These are phyloP conservation scores for Fibroporia radiculosa DNA, from an alignment of 768 basidiomycete species.

Conservation along the genomic window DNA sequence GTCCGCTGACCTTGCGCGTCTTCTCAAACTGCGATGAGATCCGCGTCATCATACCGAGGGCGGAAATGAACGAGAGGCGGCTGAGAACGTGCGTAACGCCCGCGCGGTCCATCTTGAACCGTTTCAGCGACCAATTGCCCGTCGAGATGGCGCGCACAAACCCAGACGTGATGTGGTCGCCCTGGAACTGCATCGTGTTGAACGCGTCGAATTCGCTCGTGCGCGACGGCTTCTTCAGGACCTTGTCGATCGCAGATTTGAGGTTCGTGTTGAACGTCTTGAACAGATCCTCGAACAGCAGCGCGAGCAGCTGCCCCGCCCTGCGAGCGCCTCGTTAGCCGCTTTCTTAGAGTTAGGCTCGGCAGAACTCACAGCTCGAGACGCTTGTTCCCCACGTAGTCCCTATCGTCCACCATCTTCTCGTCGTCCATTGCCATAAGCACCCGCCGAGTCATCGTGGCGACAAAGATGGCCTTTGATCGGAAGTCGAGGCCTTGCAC, in stretches of 20 bases:
- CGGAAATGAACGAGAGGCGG: conserved; percentile 92
- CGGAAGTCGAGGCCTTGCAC: conserved; percentile 84
- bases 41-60: conserved; percentile 99
- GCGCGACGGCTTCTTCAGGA: conserved; percentile 91
- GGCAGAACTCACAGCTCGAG: conserved; percentile 75
- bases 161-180: conserved; percentile 92
- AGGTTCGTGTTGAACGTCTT: conserved; percentile 97
- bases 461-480: conserved; percentile 93
- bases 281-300: conserved; percentile 97
- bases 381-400: conserved; percentile 99
- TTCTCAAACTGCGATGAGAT: conserved; percentile 99
- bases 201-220: conserved; percentile 93
- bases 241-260: conserved; percentile 93
- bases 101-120: conserved; percentile 99
- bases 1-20: conserved; percentile 97
- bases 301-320: conserved; percentile 90
- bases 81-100: conserved; percentile 98
- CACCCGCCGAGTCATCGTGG: conserved; percentile 94
- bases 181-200: conserved; percentile 91
- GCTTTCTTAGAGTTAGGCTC: background rate
- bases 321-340: conserved; percentile 31
- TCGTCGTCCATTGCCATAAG: conserved; percentile 96
- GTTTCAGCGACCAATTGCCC: conserved; percentile 97
- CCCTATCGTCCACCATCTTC: conserved; percentile 95
- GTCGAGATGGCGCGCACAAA: conserved; percentile 97